Evolutionary conservation across 2,329 filamentous ascomycete species (phyloP).

Genomic region (Podosphaera leucotricha): DNA sequence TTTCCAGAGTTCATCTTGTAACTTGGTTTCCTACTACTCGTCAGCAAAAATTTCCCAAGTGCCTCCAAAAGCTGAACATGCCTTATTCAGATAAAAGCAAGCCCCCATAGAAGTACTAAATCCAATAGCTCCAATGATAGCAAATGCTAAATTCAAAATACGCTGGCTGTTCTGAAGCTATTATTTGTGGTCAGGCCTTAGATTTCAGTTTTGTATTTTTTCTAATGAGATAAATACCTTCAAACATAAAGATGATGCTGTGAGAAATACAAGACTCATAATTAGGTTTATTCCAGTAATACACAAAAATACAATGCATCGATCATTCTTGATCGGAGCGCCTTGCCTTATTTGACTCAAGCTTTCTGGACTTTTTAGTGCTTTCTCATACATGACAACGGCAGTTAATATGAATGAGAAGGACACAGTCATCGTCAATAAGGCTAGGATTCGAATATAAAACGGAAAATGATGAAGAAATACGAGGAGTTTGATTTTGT

Average conservation of each 20-base stretch:
- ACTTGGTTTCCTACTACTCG: neutral
- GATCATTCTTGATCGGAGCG: constrained; percentile 5
- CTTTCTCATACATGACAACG: constrained; percentile 5
- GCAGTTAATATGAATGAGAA: constrained; percentile 6
- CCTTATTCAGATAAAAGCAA: constrained; percentile 2
- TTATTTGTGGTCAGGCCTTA: constrained; percentile 1
- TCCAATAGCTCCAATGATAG: constrained; percentile 5
- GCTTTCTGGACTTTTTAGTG: constrained; percentile 3
- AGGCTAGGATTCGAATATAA: constrained; percentile 4
- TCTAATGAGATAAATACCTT: constrained; percentile 3
- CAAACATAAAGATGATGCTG: constrained; percentile 5
- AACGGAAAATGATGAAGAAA: neutral
- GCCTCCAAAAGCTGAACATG: neutral
- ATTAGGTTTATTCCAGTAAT: constrained; percentile 6
- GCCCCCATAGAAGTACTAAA: constrained; percentile 7
- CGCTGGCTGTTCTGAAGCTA: constrained; percentile 7
- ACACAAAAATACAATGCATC: constrained; percentile 5
- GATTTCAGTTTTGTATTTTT: neutral
- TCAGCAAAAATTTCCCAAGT: neutral
- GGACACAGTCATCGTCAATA: constrained; percentile 6
- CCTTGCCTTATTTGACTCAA: constrained; percentile 2
- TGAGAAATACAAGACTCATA: constrained; percentile 3
- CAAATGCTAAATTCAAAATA: constrained; percentile 6
- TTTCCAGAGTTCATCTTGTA: constrained; percentile 7
- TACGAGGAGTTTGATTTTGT: neutral